A percentile compares a stretch with the other conserved stretches of the same genome.
Evolutionary conservation across 2,329 filamentous ascomycete species (phyloP).

Genomic region (Colletotrichum australisinense): DNA sequence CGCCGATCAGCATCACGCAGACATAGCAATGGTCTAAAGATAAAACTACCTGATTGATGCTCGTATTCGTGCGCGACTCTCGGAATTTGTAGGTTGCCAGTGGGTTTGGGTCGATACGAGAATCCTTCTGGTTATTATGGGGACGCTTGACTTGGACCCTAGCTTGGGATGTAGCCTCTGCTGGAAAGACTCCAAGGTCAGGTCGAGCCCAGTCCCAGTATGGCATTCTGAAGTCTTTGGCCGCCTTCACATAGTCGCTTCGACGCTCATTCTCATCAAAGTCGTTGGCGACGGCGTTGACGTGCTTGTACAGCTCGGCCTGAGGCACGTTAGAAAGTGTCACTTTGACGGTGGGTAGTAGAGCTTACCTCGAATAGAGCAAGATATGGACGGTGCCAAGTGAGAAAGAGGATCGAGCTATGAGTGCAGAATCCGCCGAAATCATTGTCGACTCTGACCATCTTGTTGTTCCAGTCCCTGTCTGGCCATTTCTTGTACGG

Average conservation of each 20-base stretch:
- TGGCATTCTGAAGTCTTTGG: slow-evolving; percentile 44
- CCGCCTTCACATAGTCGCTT: slow-evolving; percentile 41
- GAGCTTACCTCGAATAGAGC: slow-evolving; percentile 65
- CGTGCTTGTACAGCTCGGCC: slow-evolving; percentile 40
- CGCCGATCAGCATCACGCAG: background rate
- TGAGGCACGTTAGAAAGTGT: slow-evolving; percentile 4
- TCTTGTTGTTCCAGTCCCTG: slow-evolving; percentile 36
- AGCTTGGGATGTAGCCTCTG: slow-evolving; percentile 35
- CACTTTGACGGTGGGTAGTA: background rate
- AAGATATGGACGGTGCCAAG: slow-evolving; percentile 76
- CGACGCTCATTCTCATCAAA: slow-evolving; percentile 38
- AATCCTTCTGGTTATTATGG: slow-evolving; percentile 40
- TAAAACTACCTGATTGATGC: slow-evolving; percentile 8
- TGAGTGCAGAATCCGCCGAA: slow-evolving; percentile 75
- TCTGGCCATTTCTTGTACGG: slow-evolving; percentile 43
- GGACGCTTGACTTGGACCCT: slow-evolving; percentile 10
- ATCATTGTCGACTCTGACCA: slow-evolving; percentile 40
- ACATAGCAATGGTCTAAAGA: background rate
- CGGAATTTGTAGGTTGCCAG: slow-evolving; percentile 25
- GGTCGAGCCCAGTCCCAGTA: slow-evolving; percentile 48
- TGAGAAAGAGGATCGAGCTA: slow-evolving; percentile 68
- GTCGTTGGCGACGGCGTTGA: slow-evolving; percentile 38
- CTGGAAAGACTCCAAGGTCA: slow-evolving; percentile 36
- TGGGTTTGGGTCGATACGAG: slow-evolving; percentile 1
- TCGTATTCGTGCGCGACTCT: background rate